Evolutionary conservation across 345 rosid species (phyloP).

Genomic region (Populus ilicifolia): DNA sequence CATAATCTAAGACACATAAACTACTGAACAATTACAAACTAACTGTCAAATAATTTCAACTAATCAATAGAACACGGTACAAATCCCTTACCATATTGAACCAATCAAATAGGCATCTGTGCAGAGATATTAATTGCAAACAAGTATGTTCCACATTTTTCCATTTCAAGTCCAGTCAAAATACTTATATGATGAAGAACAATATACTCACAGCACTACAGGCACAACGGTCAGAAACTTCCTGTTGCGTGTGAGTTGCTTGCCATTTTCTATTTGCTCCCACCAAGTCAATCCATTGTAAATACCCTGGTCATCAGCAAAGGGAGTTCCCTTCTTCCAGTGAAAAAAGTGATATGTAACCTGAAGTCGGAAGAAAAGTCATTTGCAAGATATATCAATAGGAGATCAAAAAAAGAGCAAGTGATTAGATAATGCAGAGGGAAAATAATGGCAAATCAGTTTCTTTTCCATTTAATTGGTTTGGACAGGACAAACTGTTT

Average conservation of each 20-base stretch:
- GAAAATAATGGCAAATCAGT: background rate
- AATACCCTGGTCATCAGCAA: constrained; percentile 93
- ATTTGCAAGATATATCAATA: background rate
- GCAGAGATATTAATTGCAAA: background rate
- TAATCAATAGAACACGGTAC: background rate
- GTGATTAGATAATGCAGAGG: background rate
- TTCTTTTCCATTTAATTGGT: background rate
- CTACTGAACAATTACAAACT: background rate
- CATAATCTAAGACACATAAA: background rate
- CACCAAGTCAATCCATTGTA: constrained; percentile 96
- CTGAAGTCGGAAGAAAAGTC: constrained; percentile 34
- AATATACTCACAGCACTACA: constrained; percentile 69
- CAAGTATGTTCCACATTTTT: background rate
- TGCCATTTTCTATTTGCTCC: constrained; percentile 95
- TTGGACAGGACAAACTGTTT: background rate
- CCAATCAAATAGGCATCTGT: background rate
- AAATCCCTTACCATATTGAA: background rate
- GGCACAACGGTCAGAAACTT: constrained; percentile 93
- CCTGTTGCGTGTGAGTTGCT: constrained; percentile 92
- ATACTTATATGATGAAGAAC: background rate
- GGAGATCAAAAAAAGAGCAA: background rate
- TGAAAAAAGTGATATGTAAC: constrained; percentile 95
- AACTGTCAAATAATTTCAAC: background rate
- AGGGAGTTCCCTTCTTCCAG: constrained; percentile 99
- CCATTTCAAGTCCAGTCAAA: background rate